Evolutionary conservation across 805 yeast species (phyloP).

Genomic region (Ogataea glucozyma): DNA sequence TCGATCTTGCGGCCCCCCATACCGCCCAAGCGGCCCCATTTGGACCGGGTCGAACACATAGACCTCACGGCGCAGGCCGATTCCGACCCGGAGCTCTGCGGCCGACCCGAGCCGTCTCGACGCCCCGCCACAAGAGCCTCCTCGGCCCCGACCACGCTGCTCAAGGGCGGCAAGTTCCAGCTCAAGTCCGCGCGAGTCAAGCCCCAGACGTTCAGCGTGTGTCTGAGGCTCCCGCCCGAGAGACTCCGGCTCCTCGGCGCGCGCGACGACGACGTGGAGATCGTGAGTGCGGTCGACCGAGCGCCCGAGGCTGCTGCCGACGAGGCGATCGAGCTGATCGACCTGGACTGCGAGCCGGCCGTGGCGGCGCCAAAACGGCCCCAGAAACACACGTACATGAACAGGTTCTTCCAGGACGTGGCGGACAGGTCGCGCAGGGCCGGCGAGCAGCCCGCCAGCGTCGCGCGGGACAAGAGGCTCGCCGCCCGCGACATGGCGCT

Average conservation of each 20-base stretch:
- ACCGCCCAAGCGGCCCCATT: neutral
- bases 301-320: neutral
- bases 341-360: no score
- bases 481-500: conserved; percentile 27
- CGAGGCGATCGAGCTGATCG: conserved; percentile 6
- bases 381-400: conserved; percentile 11
- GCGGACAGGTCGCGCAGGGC: conserved; percentile 37
- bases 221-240: conserved; percentile 16
- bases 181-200: conserved; percentile 13
- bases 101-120: neutral
- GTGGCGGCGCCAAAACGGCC: no score
- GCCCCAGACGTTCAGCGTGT: conserved; percentile 16
- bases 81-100: neutral
- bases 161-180: conserved; percentile 21
- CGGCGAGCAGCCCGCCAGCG: neutral
- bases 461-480: conserved; percentile 29
- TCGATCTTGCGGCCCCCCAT: conserved; percentile 6
- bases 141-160: conserved; percentile 7
- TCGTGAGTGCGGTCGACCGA: neutral
- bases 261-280: neutral
- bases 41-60: neutral
- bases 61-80: neutral
- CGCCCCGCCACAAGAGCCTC: neutral
- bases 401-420: conserved; percentile 40
- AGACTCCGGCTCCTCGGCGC: conserved; percentile 8